Percentiles rank a stretch among this genome's conserved stretches.
phyloP scores from a whole-genome alignment of 345 rosid species.

The Salix suchowensis region DNA sequence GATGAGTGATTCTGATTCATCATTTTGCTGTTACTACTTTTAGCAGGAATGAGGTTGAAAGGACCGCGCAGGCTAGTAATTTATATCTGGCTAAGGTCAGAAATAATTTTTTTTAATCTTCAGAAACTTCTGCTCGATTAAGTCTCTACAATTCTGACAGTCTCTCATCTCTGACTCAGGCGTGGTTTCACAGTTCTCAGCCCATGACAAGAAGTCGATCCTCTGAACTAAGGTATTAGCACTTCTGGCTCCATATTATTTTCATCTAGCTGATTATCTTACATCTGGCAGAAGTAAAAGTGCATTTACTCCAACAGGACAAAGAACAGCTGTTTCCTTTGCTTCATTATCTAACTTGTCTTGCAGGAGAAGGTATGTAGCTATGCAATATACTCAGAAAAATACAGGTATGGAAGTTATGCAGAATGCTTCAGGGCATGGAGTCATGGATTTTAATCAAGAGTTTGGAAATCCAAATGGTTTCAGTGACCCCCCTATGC shows the following conservation, averaged over 20 bases:
- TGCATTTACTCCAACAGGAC: not conserved
- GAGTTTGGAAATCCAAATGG: slow-evolving; percentile 35
- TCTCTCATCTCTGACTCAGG: slow-evolving; percentile 32
- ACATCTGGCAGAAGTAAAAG: not conserved
- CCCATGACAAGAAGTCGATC: slow-evolving; percentile 80
- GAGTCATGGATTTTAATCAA: slow-evolving; percentile 32
- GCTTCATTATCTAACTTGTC: not conserved
- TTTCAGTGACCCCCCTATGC: slow-evolving; percentile 24
- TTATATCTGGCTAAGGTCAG: slow-evolving; percentile 60
- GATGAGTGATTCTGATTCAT: not conserved
- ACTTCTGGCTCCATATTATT: not conserved
- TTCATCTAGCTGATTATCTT: not conserved
- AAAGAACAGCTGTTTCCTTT: not conserved
- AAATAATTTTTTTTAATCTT: not conserved
- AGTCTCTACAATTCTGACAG: slow-evolving; percentile 8
- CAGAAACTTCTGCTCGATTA: not conserved
- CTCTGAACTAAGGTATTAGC: slow-evolving; percentile 55
- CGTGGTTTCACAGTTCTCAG: slow-evolving; percentile 72
- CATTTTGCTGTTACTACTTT: not conserved
- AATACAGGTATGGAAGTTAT: slow-evolving; percentile 32
- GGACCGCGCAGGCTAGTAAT: slow-evolving; percentile 44
- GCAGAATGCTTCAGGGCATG: slow-evolving; percentile 25
- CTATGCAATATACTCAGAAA: slow-evolving; percentile 51
- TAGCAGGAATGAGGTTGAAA: slow-evolving; percentile 44
- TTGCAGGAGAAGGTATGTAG: slow-evolving; percentile 64